These are phyloP conservation scores for Annulohypoxylon maeteangense DNA, from an alignment of 495 filamentous ascomycete genomes.

Conservation along the genomic window DNA sequence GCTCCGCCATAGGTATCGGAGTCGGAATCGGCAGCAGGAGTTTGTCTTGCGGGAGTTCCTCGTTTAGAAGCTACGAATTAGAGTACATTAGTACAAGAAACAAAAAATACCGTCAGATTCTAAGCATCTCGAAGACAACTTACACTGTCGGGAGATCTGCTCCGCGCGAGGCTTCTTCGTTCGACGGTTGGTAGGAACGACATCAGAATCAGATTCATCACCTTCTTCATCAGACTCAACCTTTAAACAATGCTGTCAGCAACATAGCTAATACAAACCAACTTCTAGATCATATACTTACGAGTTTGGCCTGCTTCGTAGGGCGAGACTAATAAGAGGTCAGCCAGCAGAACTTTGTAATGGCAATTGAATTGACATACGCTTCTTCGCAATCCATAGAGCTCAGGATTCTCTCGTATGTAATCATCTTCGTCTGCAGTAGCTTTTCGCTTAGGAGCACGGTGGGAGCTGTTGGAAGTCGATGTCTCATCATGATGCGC, in stretches of 20 bases:
- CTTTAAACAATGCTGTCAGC: constrained; percentile 54
- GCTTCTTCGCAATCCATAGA: constrained; percentile 93
- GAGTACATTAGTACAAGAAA: constrained; percentile 44
- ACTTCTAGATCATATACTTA: constrained; percentile 48
- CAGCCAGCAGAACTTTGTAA: constrained; percentile 49
- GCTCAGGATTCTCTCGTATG: constrained; percentile 91
- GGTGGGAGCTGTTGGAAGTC: constrained; percentile 71
- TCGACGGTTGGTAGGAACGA: constrained; percentile 60
- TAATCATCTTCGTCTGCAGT: constrained; percentile 77
- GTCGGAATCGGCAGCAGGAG: constrained; percentile 70
- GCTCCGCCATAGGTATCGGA: constrained; percentile 81
- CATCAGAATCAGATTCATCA: constrained; percentile 75
- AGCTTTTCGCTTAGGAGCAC: constrained; percentile 80
- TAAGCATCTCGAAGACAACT: constrained; percentile 31
- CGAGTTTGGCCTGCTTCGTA: constrained; percentile 61
- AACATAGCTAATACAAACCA: neutral
- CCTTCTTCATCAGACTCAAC: constrained; percentile 79
- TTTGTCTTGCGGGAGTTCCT: constrained; percentile 68
- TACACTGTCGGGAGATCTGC: constrained; percentile 61
- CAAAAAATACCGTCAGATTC: neutral
- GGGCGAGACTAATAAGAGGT: constrained; percentile 58
- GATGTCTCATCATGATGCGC: constrained; percentile 66
- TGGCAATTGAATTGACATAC: constrained; percentile 60
- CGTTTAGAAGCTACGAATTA: constrained; percentile 70
- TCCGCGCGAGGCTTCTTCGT: constrained; percentile 61